A percentile compares a stretch with the other conserved stretches of the same genome.
Evolutionary conservation across 2,329 filamentous ascomycete species (phyloP).

Genomic region (Chaetomiaceae sp.): DNA sequence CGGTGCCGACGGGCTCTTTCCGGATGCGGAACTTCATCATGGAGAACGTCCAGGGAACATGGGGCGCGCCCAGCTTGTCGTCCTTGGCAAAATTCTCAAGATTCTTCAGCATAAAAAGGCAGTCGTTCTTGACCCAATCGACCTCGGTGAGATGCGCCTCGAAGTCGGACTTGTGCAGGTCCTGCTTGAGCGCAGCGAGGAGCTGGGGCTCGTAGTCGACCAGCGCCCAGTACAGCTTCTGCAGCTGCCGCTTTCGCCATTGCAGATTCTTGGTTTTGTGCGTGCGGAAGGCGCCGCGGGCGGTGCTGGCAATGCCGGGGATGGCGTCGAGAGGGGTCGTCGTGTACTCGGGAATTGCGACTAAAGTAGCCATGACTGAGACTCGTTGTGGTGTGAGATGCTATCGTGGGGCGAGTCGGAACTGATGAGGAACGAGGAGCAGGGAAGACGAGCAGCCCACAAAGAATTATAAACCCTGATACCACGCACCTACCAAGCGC

Average conservation of each 20-base stretch:
- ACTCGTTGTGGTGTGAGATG: not conserved
- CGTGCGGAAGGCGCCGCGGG: conserved; percentile 65
- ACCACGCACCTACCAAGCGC: too few species aligned
- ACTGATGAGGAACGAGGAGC: not conserved
- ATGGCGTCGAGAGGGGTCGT: conserved; percentile 63
- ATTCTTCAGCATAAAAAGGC: conserved; percentile 70
- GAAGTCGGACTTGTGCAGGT: conserved; percentile 70
- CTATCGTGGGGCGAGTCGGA: not conserved
- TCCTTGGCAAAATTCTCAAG: conserved; percentile 79
- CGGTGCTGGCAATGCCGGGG: conserved; percentile 49
- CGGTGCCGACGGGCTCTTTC: conserved; percentile 80
- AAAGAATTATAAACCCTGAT: too few species aligned
- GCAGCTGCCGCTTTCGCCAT: conserved; percentile 78
- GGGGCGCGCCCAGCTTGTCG: conserved; percentile 55
- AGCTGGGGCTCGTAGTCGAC: conserved; percentile 71
- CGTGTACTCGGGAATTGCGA: conserved; percentile 45
- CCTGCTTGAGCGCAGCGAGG: conserved; percentile 65
- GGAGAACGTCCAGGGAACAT: conserved; percentile 63
- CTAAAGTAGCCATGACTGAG: conserved; percentile 35
- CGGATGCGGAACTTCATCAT: conserved; percentile 67
- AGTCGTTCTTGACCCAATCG: conserved; percentile 73
- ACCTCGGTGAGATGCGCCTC: conserved; percentile 72
- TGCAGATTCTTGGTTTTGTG: conserved; percentile 77
- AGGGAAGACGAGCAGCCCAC: too few species aligned
- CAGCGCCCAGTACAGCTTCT: conserved; percentile 91